A percentile compares a stretch with the other conserved stretches of the same genome.
These are phyloP conservation scores for Polygonum maritimum DNA, from an alignment of 148 eudicot species.

Conservation along the genomic window DNA sequence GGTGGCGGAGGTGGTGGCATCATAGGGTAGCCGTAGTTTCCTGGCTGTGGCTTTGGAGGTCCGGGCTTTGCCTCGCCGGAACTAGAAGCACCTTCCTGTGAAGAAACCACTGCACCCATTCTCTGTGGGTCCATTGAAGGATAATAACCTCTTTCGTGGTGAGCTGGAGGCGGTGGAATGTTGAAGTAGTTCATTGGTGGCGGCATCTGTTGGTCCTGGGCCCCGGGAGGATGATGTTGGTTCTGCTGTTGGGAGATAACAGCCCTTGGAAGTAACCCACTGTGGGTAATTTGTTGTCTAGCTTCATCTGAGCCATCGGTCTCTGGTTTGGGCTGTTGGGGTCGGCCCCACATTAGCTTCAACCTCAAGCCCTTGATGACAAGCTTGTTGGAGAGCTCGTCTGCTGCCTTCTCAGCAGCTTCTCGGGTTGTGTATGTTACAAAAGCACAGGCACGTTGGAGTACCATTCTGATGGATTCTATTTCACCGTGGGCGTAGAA, in stretches of 20 bases:
- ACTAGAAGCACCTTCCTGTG: slow-evolving; percentile 65
- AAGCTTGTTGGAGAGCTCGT: slow-evolving; percentile 84
- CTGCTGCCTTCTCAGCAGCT: slow-evolving; percentile 96
- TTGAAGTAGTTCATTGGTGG: slow-evolving; percentile 65
- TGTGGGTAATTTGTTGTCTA: slow-evolving; percentile 57
- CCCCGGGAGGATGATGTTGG: slow-evolving; percentile 59
- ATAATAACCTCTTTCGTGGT: slow-evolving; percentile 60
- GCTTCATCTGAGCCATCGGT: slow-evolving; percentile 45
- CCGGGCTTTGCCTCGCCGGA: slow-evolving; percentile 40
- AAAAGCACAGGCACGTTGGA: slow-evolving; percentile 85
- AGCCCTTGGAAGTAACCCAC: slow-evolving; percentile 86
- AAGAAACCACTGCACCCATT: slow-evolving; percentile 74
- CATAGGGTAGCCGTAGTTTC: slow-evolving; percentile 18
- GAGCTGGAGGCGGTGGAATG: slow-evolving; percentile 60
- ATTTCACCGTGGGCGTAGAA: slow-evolving; percentile 94
- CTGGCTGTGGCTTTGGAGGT: slow-evolving; percentile 36
- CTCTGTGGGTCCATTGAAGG: slow-evolving; percentile 98
- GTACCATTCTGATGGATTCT: slow-evolving; percentile 83
- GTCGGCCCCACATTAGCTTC: slow-evolving; percentile 94
- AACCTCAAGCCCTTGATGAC: slow-evolving; percentile 80
- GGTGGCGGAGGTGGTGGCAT: slow-evolving; percentile 53
- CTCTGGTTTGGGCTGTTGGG: slow-evolving; percentile 75
- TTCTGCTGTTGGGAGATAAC: slow-evolving; percentile 87
- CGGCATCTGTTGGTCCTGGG: slow-evolving; percentile 47
- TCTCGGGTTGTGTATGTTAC: slow-evolving; percentile 94